Conservation (phyloP, 352 stramenopile species). For the Plasmopara halstedii region DNA sequence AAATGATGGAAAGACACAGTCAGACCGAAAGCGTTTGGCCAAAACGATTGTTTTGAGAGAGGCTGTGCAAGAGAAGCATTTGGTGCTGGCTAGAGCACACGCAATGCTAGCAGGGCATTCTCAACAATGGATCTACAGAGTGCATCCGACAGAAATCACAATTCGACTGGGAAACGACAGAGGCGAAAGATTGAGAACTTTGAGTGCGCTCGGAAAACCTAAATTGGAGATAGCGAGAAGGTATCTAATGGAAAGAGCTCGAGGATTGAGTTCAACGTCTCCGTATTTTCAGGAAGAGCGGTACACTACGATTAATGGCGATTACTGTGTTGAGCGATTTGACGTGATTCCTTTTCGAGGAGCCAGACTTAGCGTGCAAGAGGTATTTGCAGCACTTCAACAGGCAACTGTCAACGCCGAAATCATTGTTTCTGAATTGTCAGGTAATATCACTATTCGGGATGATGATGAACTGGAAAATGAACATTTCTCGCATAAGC, state of each 20-base stretch:
- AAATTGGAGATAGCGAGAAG: slow-evolving; percentile 25
- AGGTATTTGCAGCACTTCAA: slow-evolving; percentile 39
- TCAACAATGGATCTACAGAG: slow-evolving; percentile 15
- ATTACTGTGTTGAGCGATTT: slow-evolving; percentile 48
- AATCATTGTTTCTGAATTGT: slow-evolving; percentile 60
- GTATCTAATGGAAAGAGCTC: slow-evolving; percentile 28
- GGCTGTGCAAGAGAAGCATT: slow-evolving; percentile 27
- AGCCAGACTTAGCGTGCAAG: slow-evolving; percentile 25
- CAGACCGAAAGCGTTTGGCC: slow-evolving; percentile 6
- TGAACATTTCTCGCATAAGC: slow-evolving; percentile 38
- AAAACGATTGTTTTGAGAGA: slow-evolving; percentile 17
- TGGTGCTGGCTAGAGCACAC: slow-evolving; percentile 24
- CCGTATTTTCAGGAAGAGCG: slow-evolving; percentile 33
- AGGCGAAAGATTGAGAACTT: slow-evolving; percentile 14
- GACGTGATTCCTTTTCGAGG: slow-evolving; percentile 42
- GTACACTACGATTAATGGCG: slow-evolving; percentile 37
- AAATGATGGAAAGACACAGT: slow-evolving; percentile 5
- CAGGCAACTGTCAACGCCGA: slow-evolving; percentile 54
- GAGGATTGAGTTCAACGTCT: slow-evolving; percentile 12
- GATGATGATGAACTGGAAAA: slow-evolving; percentile 58
- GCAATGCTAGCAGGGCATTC: slow-evolving; percentile 19
- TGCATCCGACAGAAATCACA: slow-evolving; percentile 28
- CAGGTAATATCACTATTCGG: slow-evolving; percentile 62
- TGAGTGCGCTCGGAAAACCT: slow-evolving; percentile 18
- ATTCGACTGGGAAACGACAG: slow-evolving; percentile 27